Evolutionary conservation across 176 grass and related monocot genomes (phyloP).

Genomic region (Triticum aestivum): DNA sequence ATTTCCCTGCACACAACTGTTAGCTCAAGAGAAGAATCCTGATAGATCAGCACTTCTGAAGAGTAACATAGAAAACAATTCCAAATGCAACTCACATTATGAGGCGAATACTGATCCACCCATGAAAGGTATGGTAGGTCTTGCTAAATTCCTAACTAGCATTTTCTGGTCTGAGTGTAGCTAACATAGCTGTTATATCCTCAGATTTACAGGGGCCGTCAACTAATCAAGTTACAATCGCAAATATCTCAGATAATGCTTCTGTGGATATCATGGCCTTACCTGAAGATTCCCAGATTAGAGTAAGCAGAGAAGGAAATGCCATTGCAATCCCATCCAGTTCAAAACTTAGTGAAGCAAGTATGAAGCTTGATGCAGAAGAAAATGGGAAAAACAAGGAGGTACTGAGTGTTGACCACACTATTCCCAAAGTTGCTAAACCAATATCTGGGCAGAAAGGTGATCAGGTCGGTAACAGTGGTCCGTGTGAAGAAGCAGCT

Average conservation of each 20-base stretch:
- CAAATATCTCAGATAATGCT: slow-evolving; percentile 25
- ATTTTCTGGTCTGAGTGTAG: background rate
- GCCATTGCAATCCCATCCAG: background rate
- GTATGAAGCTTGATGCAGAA: slow-evolving; percentile 15
- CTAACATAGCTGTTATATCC: slow-evolving; percentile 7
- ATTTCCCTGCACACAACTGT: slow-evolving; percentile 36
- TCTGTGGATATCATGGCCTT: slow-evolving; percentile 1
- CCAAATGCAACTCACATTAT: slow-evolving; percentile 28
- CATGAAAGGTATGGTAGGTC: slow-evolving; percentile 37
- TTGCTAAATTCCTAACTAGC: background rate
- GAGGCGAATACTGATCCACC: slow-evolving; percentile 16
- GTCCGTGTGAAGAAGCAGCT: slow-evolving; percentile 34
- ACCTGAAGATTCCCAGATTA: slow-evolving; percentile 25
- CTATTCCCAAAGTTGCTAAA: slow-evolving; percentile 13
- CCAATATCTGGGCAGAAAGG: slow-evolving; percentile 18
- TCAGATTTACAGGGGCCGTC: slow-evolving; percentile 24
- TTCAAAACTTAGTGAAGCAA: slow-evolving; percentile 30
- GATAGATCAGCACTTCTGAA: slow-evolving; percentile 13
- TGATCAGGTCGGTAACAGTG: slow-evolving; percentile 5
- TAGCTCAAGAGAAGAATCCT: slow-evolving; percentile 32
- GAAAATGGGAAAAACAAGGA: slow-evolving; percentile 12
- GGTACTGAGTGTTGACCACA: slow-evolving; percentile 29
- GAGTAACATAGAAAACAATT: slow-evolving; percentile 40
- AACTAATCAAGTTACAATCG: background rate
- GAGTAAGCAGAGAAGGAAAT: slow-evolving; percentile 17